Evolutionary conservation across 176 grass and related monocot genomes (phyloP), one percentile per base, ranked within the genome.

Genomic region (Alloteropsis semialata): DNA sequence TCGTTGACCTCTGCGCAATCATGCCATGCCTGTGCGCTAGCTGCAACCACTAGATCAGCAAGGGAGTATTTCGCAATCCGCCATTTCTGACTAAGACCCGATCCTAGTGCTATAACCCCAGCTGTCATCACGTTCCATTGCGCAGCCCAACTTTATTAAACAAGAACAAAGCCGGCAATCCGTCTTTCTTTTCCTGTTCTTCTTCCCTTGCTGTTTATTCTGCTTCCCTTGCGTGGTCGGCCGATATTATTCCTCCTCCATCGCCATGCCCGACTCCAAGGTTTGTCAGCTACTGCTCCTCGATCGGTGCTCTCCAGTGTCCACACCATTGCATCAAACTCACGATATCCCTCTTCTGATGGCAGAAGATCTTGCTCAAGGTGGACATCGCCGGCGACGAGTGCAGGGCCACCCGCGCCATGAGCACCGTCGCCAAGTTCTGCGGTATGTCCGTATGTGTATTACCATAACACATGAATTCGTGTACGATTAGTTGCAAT

Each of bases 361-460:
- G 69, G 74, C 89, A 97, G 91, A 94, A 92, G 81, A 97, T 92
- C 25, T 91, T 94, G 84, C 41, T 97, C 38, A 82, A 94, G 75
- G 89, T 94, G 57, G 53, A 83, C 39, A 65, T 84, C 65, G 68
- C 45, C 56, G 75, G 79, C 44, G 79, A 88, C 2, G 71, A 57
- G 72, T 90, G 89, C 85, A 97, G 86, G 82, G 79, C 79, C 65
- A 39, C 55, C n/a, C 55, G 32, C 53, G 87, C 90, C 73, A 75
- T 82, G 82, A 84, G 18, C 33, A 57, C 25, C 27, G 59, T 73
- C 65, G 87, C 89, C 64, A 88, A 76, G 43, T 3, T 94, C 59
- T 21, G 41, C 1, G 94, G 94, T 94, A 79, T 5, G 53, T 18
- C 8, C 6, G 2, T 24, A 10, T 10, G 21, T 4, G n/a, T 22